Percentiles rank a stretch among this genome's conserved stretches.
phyloP scores from a whole-genome alignment of 768 basidiomycete species.

The Tricholoma sp. region DNA sequence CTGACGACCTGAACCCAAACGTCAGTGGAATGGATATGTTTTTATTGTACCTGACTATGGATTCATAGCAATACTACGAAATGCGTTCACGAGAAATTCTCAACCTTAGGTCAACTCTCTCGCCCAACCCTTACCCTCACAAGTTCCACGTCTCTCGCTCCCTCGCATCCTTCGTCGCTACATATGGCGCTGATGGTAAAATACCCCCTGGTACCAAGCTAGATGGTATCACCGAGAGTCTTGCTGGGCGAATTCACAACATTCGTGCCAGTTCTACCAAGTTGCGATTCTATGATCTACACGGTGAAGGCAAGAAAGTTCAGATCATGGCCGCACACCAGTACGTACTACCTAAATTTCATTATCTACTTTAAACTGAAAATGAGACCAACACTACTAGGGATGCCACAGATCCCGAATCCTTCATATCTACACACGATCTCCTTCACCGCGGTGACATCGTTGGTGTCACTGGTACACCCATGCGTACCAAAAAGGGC shows the following conservation, averaged over 20 bases:
- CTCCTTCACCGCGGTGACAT: slow-evolving; percentile 95
- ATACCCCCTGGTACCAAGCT: slow-evolving; percentile 66
- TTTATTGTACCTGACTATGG: not conserved
- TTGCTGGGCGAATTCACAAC: slow-evolving; percentile 91
- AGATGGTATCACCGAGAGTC: slow-evolving; percentile 47
- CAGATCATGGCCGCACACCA: slow-evolving; percentile 92
- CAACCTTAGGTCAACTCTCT: slow-evolving; percentile 75
- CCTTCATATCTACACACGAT: slow-evolving; percentile 71
- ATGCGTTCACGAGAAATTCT: slow-evolving; percentile 85
- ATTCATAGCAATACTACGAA: slow-evolving; percentile 90
- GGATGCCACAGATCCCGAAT: slow-evolving; percentile 57
- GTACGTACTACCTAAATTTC: slow-evolving; percentile 28
- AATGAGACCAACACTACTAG: slow-evolving; percentile 29
- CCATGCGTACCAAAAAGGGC: slow-evolving; percentile 91
- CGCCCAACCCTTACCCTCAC: slow-evolving; percentile 97
- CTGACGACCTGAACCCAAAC: slow-evolving; percentile 87
- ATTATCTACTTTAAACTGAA: no score
- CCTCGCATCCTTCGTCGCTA: slow-evolving; percentile 64
- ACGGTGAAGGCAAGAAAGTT: slow-evolving; percentile 87
- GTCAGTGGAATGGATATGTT: slow-evolving; percentile 42
- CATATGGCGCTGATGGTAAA: slow-evolving; percentile 70
- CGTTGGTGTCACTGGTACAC: slow-evolving; percentile 85
- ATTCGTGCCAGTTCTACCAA: slow-evolving; percentile 80
- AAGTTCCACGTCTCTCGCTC: slow-evolving; percentile 91
- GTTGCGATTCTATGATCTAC: slow-evolving; percentile 91